Evolutionary conservation across 495 filamentous ascomycete species (phyloP).

Genomic region (Neurospora sp.): DNA sequence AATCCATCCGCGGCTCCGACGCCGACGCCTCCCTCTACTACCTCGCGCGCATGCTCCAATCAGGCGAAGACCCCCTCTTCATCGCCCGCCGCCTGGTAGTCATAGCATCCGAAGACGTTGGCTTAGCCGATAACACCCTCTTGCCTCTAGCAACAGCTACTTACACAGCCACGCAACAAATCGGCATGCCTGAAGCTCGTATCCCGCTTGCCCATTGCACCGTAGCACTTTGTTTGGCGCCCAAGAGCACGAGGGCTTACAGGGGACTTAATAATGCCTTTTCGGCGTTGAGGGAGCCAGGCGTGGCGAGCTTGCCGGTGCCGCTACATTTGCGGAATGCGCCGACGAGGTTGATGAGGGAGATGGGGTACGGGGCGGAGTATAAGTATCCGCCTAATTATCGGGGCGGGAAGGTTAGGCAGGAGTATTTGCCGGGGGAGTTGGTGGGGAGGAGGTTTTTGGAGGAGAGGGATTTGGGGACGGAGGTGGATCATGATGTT

Average conservation of each 20-base stretch:
- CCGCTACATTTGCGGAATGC: slow-evolving; percentile 87
- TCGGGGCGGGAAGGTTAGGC: slow-evolving; percentile 67
- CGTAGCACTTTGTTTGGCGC: slow-evolving; percentile 10
- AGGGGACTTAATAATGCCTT: slow-evolving; percentile 70
- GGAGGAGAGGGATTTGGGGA: slow-evolving; percentile 74
- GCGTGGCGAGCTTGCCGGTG: slow-evolving; percentile 66
- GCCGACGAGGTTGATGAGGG: slow-evolving; percentile 84
- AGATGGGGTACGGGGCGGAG: slow-evolving; percentile 77
- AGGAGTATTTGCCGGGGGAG: slow-evolving; percentile 79
- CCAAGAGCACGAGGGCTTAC: no score
- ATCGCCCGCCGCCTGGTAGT: slow-evolving; percentile 88
- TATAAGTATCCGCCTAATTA: slow-evolving; percentile 98
- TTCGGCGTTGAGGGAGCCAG: slow-evolving; percentile 63
- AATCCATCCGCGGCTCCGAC: slow-evolving; percentile 79
- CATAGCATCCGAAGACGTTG: slow-evolving; percentile 84
- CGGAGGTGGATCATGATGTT: slow-evolving; percentile 55
- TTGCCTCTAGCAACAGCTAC: slow-evolving; percentile 74
- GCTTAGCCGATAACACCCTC: slow-evolving; percentile 80
- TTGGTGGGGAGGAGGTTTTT: slow-evolving; percentile 62
- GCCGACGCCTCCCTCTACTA: slow-evolving; percentile 88
- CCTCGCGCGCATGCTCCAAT: slow-evolving; percentile 89
- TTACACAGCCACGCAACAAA: slow-evolving; percentile 74
- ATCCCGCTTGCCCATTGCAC: slow-evolving; percentile 85
- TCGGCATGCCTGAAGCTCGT: slow-evolving; percentile 88
- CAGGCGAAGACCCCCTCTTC: slow-evolving; percentile 87